phyloP scores from a whole-genome alignment of 352 stramenopile species.

The Phytophthora tubulina region DNA sequence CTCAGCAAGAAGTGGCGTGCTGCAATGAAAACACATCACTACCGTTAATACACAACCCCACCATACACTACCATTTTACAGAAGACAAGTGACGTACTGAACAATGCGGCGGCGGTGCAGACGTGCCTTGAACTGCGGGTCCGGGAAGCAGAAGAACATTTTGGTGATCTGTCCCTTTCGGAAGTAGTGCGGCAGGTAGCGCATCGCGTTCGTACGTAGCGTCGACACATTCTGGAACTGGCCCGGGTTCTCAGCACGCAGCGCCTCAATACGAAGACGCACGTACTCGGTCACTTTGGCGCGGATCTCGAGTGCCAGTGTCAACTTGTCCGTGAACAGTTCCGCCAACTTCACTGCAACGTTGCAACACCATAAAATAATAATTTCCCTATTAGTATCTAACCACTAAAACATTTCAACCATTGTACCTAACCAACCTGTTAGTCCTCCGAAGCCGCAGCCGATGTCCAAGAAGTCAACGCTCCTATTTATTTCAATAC shows the following conservation, averaged over 20 bases:
- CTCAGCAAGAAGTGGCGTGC: constrained; percentile 94
- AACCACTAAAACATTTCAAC: background rate
- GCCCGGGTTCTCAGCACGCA: constrained; percentile 79
- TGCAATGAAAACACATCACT: constrained; percentile 36
- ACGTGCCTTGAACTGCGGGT: constrained; percentile 99
- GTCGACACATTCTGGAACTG: constrained; percentile 97
- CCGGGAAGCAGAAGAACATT: constrained; percentile 99
- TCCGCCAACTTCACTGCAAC: constrained; percentile 88
- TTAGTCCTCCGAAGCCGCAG: constrained; percentile 98
- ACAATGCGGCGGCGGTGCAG: constrained; percentile 96
- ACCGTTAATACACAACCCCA: constrained; percentile 5
- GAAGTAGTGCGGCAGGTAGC: constrained; percentile 89
- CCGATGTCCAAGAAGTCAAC: constrained; percentile 97
- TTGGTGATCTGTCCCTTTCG: constrained; percentile 92
- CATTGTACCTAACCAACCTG: constrained; percentile 49
- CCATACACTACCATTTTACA: background rate
- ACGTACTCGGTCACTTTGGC: constrained; percentile 96
- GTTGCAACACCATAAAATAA: background rate
- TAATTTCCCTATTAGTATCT: no score
- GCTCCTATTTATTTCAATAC: constrained; percentile 46
- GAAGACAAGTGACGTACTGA: constrained; percentile 54
- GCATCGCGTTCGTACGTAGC: constrained; percentile 98
- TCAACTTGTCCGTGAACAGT: constrained; percentile 94
- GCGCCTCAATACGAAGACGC: constrained; percentile 90
- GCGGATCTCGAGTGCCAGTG: constrained; percentile 98